Percentiles rank a stretch among this genome's conserved stretches.
Conservation (phyloP, 768 basidiomycete species). For the Russula lepida region DNA sequence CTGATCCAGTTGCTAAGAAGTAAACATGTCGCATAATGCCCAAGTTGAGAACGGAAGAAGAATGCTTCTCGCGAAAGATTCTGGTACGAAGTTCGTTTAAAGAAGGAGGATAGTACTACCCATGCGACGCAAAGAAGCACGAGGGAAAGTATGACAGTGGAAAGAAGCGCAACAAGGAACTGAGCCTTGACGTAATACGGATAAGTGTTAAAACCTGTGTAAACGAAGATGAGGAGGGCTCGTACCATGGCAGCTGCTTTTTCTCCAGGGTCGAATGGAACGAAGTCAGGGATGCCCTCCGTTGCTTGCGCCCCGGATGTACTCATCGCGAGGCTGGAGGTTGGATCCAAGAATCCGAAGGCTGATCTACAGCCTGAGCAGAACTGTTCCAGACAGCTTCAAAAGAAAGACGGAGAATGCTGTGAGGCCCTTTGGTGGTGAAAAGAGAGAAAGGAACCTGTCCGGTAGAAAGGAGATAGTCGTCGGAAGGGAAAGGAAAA, state of each 20-base stretch:
- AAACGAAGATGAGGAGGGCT: background rate
- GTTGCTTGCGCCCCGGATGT: background rate
- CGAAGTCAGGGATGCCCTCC: background rate
- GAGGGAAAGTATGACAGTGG: constrained; percentile 14
- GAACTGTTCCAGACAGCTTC: constrained; percentile 25
- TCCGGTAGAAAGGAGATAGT: constrained; percentile 10
- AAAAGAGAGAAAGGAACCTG: constrained; percentile 19
- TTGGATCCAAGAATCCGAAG: background rate
- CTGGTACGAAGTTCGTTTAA: constrained; percentile 22
- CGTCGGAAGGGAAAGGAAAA: background rate
- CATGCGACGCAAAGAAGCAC: constrained; percentile 9
- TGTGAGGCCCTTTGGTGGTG: constrained; percentile 28
- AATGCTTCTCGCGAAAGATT: constrained; percentile 35
- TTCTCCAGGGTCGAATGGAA: background rate
- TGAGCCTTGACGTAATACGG: background rate
- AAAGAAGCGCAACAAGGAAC: constrained; percentile 9
- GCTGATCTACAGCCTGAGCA: constrained; percentile 20
- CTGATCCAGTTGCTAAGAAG: constrained; percentile 50
- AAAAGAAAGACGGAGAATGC: constrained; percentile 25
- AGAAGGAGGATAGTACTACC: constrained; percentile 28
- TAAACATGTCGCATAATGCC: constrained; percentile 58
- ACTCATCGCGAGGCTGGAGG: background rate
- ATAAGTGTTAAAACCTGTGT: background rate
- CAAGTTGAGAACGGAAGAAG: constrained; percentile 67
- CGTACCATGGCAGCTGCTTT: constrained; percentile 4